Evolutionary conservation across 306 rosid species (phyloP).

Genomic region (Ziziphus jujuba): DNA sequence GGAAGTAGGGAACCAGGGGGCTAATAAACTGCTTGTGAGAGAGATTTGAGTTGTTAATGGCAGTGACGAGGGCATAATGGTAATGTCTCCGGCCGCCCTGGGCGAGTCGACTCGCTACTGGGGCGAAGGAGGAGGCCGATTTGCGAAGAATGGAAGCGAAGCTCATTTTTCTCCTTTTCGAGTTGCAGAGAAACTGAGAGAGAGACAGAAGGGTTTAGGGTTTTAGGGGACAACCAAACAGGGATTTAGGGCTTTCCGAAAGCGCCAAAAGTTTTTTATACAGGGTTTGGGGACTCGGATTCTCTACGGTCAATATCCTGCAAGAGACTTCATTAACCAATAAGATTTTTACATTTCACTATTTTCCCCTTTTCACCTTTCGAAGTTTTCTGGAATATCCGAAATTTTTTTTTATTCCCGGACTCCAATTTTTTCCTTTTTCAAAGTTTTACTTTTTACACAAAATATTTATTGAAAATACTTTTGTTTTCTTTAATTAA

Average conservation of each 20-base stretch:
- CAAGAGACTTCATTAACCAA: too few relatives aligned
- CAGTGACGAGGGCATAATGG: constrained; percentile 31
- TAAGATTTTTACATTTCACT: too few relatives aligned
- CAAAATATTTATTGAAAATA: too few relatives aligned
- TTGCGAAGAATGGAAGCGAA: constrained; percentile 62
- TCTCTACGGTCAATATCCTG: not conserved
- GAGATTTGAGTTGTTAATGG: constrained; percentile 32
- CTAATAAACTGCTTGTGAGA: constrained; percentile 4
- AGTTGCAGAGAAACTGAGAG: not conserved
- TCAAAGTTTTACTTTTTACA: too few relatives aligned
- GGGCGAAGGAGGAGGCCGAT: constrained; percentile 54
- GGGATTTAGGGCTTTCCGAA: not conserved
- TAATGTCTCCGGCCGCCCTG: constrained; percentile 34
- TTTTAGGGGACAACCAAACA: constrained; percentile 12
- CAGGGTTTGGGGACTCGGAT: not conserved
- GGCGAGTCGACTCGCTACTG: constrained; percentile 39
- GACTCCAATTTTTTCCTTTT: too few relatives aligned
- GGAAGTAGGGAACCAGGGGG: constrained; percentile 32
- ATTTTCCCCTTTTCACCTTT: too few relatives aligned
- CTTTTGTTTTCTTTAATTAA: too few relatives aligned
- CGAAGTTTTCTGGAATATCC: too few relatives aligned
- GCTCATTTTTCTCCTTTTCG: constrained; percentile 52
- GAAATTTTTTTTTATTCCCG: too few relatives aligned
- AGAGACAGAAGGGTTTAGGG: constrained; percentile 33
- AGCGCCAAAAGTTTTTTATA: not conserved